Evolutionary conservation across 441 rosid genomes (phyloP).

Genomic region (Biscutella auriculata): DNA sequence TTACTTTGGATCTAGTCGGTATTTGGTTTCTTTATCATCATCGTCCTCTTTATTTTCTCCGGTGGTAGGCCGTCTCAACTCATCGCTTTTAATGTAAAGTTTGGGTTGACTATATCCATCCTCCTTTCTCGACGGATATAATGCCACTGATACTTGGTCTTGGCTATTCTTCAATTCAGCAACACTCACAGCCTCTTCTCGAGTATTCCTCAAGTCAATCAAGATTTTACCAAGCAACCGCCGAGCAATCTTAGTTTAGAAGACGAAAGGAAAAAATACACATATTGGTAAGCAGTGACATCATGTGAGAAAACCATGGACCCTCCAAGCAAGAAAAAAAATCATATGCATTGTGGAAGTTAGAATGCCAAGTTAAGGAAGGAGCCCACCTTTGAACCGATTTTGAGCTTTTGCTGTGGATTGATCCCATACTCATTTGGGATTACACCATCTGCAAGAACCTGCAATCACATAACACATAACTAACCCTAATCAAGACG

Average conservation of each 20-base stretch:
- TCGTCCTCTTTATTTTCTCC: conserved; percentile 94
- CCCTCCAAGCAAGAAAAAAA: too few relatives aligned
- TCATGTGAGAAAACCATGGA: too few relatives aligned
- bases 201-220: conserved; percentile 92
- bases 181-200: conserved; percentile 88
- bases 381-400: conserved; percentile 99
- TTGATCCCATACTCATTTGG: conserved; percentile 99
- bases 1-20: conserved; percentile 98
- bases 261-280: too few relatives aligned
- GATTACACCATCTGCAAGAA: conserved; percentile 99
- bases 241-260: conserved; percentile 79
- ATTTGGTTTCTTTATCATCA: conserved; percentile 91
- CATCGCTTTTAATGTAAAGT: conserved; percentile 47
- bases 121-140: conserved; percentile 32
- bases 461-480: conserved; percentile 35
- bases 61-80: conserved; percentile 52
- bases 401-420: conserved; percentile 94
- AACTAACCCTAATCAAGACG: too few relatives aligned
- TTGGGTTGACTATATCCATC: conserved; percentile 44
- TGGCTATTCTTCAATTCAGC: conserved; percentile 79
- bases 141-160: conserved; percentile 38
- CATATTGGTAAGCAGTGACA: too few relatives aligned
- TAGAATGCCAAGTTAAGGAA: too few relatives aligned
- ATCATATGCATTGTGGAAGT: too few relatives aligned
- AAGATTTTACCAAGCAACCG: conserved; percentile 92